A percentile compares a stretch with the other conserved stretches of the same genome.
Conservation (phyloP, 148 eudicot genomes). For the Talinum fruticosum region DNA sequence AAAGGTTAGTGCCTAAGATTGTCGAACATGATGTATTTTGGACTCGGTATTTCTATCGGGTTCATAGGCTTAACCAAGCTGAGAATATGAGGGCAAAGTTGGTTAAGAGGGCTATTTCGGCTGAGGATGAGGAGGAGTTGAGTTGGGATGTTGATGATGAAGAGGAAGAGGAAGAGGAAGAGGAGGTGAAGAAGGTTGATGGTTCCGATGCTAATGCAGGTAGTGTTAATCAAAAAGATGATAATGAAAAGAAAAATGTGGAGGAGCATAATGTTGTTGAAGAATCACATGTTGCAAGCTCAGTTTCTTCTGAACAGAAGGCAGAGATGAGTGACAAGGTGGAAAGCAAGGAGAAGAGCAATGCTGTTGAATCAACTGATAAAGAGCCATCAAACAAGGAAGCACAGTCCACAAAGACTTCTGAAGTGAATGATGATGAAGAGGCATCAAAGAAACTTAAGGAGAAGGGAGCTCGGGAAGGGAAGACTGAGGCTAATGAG, state of each 20-base stretch:
- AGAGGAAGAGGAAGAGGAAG: conserved; percentile 32
- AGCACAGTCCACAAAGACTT: neutral
- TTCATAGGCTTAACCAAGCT: conserved; percentile 50
- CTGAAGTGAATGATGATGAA: conserved; percentile 25
- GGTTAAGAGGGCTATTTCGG: conserved; percentile 61
- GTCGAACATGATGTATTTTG: conserved; percentile 67
- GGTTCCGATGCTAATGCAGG: neutral
- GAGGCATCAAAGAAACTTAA: conserved; percentile 17
- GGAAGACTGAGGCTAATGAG: conserved; percentile 34
- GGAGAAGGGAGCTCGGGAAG: conserved; percentile 40
- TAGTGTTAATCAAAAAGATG: neutral
- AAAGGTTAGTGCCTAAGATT: conserved; percentile 49
- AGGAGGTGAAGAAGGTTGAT: conserved; percentile 20
- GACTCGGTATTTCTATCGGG: conserved; percentile 68
- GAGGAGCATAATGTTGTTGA: neutral
- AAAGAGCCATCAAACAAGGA: neutral
- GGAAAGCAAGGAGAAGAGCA: conserved; percentile 4
- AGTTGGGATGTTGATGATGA: conserved; percentile 95
- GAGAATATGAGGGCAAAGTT: conserved; percentile 60
- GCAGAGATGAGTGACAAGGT: neutral
- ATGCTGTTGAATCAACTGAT: conserved; percentile 13
- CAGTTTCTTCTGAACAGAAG: neutral
- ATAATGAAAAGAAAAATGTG: neutral
- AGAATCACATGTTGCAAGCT: neutral
- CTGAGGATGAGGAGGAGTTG: conserved; percentile 62